Evolutionary conservation across 2,329 filamentous ascomycete genomes (phyloP), one percentile per base, ranked within the genome.

Genomic region (Scytalidium sp.): DNA sequence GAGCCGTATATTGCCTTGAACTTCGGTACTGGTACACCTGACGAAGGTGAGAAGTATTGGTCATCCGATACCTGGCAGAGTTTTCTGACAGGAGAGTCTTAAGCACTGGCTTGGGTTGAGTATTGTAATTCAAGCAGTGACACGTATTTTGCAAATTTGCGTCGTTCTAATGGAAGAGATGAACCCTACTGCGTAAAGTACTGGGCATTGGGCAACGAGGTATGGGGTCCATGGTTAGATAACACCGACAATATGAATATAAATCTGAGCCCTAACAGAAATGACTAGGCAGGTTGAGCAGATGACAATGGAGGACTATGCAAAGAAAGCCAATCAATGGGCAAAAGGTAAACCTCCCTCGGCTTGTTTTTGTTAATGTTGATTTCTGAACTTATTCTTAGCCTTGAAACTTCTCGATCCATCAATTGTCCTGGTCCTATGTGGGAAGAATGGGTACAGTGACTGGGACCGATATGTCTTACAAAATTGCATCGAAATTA

Each of bases 131-230:
- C 83, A 2, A 81, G 78, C n/a, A 75, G 78, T 49, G 80, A 92
- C 67, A 92, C 87, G 9, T 80, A 93, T 73, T 94, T 90, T 65
- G 89, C 89, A 54, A 92, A 93, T 64, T 74, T 92, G 45, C 83
- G 90, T 25, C 79, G 89, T 11, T 77, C 85, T 59, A 86, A 94
- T 68, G 89, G 89, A 10, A 84, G 81, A 25, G 76, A 85, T 49
- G 80, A 90, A 69, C 90, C 89, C 3, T 93, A 93, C 70, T 84
- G 85, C 51, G 80, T 92, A 60, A 90, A 89, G 70, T 93, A 92
- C 75, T 94, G 89, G 89, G 88, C 87, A 2, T 79, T 94, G 21
- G 89, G 89, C 9, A 94, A 94, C 68, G 83, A 86, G 60, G 76
- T 76, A 27, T 29, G 13, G 7, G 25, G 25, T 13, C 8, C 7